Evolutionary conservation across 768 basidiomycete genomes (phyloP).

Genomic region (Tricholoma furcatifolium): DNA sequence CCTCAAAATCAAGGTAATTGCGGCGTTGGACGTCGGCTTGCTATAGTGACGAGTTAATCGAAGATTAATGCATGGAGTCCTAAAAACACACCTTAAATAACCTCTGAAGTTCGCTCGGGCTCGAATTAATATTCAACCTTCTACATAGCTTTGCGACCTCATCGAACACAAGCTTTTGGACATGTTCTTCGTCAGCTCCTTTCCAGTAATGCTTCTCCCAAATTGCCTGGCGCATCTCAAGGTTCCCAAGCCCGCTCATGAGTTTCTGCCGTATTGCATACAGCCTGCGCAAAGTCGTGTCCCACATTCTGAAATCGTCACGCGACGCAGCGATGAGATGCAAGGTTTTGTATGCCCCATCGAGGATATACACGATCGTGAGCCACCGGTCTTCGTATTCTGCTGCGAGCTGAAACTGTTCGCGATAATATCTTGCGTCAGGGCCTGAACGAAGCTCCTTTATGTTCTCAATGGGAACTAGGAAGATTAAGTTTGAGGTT

Average conservation of each 20-base stretch:
- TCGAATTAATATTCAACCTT: conserved; percentile 67
- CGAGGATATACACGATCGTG: conserved; percentile 80
- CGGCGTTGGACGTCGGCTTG: conserved; percentile 60
- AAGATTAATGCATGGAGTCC: not conserved
- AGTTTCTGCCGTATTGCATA: conserved; percentile 70
- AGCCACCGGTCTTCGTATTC: conserved; percentile 81
- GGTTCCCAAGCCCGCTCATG: conserved; percentile 71
- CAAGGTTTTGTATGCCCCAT: conserved; percentile 79
- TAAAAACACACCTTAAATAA: conserved; percentile 51
- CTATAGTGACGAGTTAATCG: conserved; percentile 33
- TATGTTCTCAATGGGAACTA: conserved; percentile 87
- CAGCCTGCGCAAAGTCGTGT: conserved; percentile 64
- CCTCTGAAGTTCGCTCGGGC: conserved; percentile 53
- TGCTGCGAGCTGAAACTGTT: conserved; percentile 66
- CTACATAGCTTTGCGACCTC: conserved; percentile 75
- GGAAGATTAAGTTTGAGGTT: not conserved
- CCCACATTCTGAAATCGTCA: conserved; percentile 51
- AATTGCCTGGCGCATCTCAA: conserved; percentile 66
- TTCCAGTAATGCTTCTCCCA: conserved; percentile 91
- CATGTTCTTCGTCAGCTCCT: conserved; percentile 58
- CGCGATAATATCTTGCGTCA: conserved; percentile 73
- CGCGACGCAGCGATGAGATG: conserved; percentile 76
- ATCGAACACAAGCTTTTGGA: conserved; percentile 66
- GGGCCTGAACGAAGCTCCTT: conserved; percentile 82
- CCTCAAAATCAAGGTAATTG: conserved; percentile 72